These are phyloP conservation scores for Paramecium sexaurelia DNA, from an alignment of 73 alveolate species.

Conservation along the genomic window DNA sequence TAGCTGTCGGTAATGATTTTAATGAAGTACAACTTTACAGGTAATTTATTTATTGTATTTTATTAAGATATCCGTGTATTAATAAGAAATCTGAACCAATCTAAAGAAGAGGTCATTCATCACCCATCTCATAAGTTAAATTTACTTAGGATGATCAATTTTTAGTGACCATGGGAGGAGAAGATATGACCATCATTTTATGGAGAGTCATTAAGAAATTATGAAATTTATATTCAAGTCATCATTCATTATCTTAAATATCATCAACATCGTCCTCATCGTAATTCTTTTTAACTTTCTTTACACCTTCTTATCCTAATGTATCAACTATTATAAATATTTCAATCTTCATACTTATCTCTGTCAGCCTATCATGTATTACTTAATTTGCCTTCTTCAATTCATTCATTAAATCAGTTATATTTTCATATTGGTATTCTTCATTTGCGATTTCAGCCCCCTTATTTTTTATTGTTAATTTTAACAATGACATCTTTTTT, in stretches of 20 bases:
- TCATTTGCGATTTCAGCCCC: too few species aligned
- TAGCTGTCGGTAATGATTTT: constrained; percentile 96
- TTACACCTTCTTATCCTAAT: not conserved
- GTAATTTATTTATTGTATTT: constrained; percentile 74
- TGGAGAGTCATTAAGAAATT: constrained; percentile 80
- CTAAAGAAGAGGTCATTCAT: constrained; percentile 84
- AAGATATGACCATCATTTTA: constrained; percentile 92
- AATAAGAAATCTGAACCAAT: constrained; percentile 76
- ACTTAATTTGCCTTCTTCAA: not conserved
- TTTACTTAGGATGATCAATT: constrained; percentile 82
- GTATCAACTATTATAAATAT: not conserved
- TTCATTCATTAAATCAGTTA: not conserved
- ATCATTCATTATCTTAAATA: not conserved
- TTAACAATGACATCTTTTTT: not conserved
- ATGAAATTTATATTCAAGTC: constrained; percentile 2
- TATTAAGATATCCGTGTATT: constrained; percentile 89
- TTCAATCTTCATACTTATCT: not conserved
- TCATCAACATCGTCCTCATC: not conserved
- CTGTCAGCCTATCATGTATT: not conserved
- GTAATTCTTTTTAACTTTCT: not conserved
- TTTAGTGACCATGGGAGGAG: constrained; percentile 94
- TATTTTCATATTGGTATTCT: not conserved
- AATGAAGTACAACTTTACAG: constrained; percentile 3
- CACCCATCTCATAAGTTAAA: constrained; percentile 88
- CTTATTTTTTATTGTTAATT: not conserved